Conservation (phyloP, 1,284 basidiomycete genomes). For the Pterula multifida region DNA sequence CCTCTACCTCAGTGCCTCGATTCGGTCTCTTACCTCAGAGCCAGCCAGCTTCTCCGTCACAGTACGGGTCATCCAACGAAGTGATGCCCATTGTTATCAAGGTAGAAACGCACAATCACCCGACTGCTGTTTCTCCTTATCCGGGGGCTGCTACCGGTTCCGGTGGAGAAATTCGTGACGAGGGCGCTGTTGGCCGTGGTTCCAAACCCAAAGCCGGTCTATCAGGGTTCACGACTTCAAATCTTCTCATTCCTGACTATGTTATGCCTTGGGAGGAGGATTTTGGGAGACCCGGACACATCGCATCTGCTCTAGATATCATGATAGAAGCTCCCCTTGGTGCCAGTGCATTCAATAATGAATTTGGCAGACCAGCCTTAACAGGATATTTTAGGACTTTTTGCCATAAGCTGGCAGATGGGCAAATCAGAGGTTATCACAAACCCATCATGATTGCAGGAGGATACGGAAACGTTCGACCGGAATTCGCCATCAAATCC, state of each 20-base stretch:
- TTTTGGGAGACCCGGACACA: slow-evolving; percentile 84
- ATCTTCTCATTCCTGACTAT: slow-evolving; percentile 83
- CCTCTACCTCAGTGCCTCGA: slow-evolving; percentile 46
- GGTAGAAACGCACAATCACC: slow-evolving; percentile 99
- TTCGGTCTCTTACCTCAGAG: slow-evolving; percentile 51
- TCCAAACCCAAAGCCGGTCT: slow-evolving; percentile 96
- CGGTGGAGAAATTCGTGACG: slow-evolving; percentile 96
- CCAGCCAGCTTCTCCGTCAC: slow-evolving; percentile 17
- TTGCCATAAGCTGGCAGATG: slow-evolving; percentile 51
- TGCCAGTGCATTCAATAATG: slow-evolving; percentile 95
- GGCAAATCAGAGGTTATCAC: slow-evolving; percentile 89
- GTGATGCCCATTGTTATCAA: slow-evolving; percentile 91
- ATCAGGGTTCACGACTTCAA: slow-evolving; percentile 90
- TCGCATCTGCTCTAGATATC: slow-evolving; percentile 90
- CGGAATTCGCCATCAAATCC: slow-evolving; percentile 68
- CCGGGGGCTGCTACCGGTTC: slow-evolving; percentile 97
- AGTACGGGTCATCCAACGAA: slow-evolving; percentile 53
- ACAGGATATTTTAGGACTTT: slow-evolving; percentile 87
- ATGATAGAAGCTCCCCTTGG: slow-evolving; percentile 96
- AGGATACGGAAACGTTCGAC: slow-evolving; percentile 87
- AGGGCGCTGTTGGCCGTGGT: slow-evolving; percentile 91
- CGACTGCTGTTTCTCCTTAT: slow-evolving; percentile 96
- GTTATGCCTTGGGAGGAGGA: slow-evolving; percentile 88
- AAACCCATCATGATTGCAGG: slow-evolving; percentile 99
- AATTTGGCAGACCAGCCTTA: slow-evolving; percentile 88